phyloP scores from a whole-genome alignment of 306 rosid species.

The Trichosanthes truncata region DNA sequence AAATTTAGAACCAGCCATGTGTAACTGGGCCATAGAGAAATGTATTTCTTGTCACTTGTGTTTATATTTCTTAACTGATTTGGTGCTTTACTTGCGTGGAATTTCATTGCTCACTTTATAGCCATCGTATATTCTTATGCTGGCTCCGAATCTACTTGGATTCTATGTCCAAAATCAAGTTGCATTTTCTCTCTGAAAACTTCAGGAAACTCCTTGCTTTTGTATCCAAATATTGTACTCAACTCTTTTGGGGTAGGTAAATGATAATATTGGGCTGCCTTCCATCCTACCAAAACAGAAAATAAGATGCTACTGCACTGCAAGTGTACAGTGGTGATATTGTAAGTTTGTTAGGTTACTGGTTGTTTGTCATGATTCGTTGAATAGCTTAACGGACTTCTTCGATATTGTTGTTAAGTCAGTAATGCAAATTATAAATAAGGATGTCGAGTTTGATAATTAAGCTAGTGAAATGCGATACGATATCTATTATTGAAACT shows the following conservation, averaged over 20 bases:
- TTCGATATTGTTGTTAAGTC: neutral
- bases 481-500: neutral
- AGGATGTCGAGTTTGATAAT: neutral
- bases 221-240: neutral
- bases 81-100: neutral
- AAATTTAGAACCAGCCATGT: neutral
- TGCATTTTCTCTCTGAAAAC: neutral
- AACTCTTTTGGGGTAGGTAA: neutral
- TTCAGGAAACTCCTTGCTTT: neutral
- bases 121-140: neutral
- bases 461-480: neutral
- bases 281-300: neutral
- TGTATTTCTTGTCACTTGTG: neutral
- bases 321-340: neutral
- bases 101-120: neutral
- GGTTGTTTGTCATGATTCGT: neutral
- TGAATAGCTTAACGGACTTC: neutral
- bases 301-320: neutral
- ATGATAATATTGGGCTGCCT: neutral
- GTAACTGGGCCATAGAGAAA: neutral
- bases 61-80: neutral
- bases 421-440: neutral
- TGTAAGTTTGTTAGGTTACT: neutral
- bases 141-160: neutral
- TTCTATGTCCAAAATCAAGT: neutral